Conservation (phyloP, 371 early-diverging fungal species). For the Modicella reniformis region DNA sequence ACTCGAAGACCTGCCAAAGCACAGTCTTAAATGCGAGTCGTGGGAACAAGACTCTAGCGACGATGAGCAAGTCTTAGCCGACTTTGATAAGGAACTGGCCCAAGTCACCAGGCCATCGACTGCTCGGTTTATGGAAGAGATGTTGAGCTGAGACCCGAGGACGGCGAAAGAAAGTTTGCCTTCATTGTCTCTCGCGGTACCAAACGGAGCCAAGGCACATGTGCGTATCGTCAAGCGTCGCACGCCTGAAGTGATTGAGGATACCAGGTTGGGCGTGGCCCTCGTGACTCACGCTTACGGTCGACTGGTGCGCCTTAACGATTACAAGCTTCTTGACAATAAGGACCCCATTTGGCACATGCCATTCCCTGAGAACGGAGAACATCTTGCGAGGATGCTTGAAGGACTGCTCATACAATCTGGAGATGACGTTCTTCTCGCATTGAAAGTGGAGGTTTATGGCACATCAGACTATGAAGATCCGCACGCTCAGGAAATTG, state of each 20-base stretch:
- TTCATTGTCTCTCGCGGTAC: slow-evolving; percentile 1
- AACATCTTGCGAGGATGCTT: not conserved
- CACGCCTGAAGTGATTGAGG: not conserved
- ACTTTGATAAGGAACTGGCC: slow-evolving; percentile 16
- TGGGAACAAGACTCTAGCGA: slow-evolving; percentile 22
- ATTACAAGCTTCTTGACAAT: slow-evolving; percentile 2
- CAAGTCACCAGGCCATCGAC: slow-evolving; percentile 16
- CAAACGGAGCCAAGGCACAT: not conserved
- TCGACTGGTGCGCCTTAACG: not conserved
- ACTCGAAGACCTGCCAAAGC: not conserved
- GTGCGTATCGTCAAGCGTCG: slow-evolving; percentile 6
- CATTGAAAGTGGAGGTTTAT: slow-evolving; percentile 16
- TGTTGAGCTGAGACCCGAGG: slow-evolving; percentile 31
- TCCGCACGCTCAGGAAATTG: not conserved
- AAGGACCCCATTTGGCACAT: slow-evolving; percentile 8
- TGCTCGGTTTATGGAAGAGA: slow-evolving; percentile 9
- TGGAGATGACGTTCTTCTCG: slow-evolving; percentile 2
- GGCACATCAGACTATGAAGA: slow-evolving; percentile 1
- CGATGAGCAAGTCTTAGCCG: slow-evolving; percentile 1
- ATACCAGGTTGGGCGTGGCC: slow-evolving; percentile 3
- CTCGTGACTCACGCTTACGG: slow-evolving; percentile 7
- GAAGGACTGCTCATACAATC: slow-evolving; percentile 7
- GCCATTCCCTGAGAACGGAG: slow-evolving; percentile 2
- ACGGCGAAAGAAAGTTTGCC: slow-evolving; percentile 7
- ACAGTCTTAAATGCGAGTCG: slow-evolving; percentile 7